Conservation (phyloP, 169 alveolate species). For the Plasmodium vinckei region DNA sequence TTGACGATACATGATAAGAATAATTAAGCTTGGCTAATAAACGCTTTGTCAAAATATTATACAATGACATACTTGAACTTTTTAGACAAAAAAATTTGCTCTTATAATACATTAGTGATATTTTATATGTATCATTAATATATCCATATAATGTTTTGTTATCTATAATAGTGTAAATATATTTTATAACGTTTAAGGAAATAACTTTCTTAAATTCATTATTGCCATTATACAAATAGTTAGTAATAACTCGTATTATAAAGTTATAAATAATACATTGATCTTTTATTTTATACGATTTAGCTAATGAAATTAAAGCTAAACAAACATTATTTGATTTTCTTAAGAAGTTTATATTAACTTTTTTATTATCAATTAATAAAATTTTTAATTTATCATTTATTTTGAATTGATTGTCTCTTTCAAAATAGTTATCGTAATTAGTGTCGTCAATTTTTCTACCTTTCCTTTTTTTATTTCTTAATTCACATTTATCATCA, state of each 20-base stretch:
- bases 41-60: conserved; percentile 67
- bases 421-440: not conserved
- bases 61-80: conserved; percentile 74
- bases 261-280: conserved; percentile 71
- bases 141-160: conserved; percentile 71
- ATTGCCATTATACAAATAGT: conserved; percentile 70
- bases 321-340: conserved; percentile 72
- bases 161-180: conserved; percentile 73
- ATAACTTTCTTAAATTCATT: conserved; percentile 71
- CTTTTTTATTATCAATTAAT: conserved; percentile 22
- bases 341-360: conserved; percentile 70
- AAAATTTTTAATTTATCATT: conserved; percentile 48
- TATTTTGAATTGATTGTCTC: conserved; percentile 11
- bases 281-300: conserved; percentile 70
- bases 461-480: not conserved
- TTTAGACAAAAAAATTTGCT: conserved; percentile 69
- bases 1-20: conserved; percentile 74
- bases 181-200: conserved; percentile 68
- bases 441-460: not conserved
- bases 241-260: conserved; percentile 46
- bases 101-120: conserved; percentile 61
- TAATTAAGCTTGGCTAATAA: conserved; percentile 66
- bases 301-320: conserved; percentile 56
- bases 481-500: not conserved
- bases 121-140: conserved; percentile 68